Conservation (phyloP, 1,139 yeast species). For the Taphrina confusa region DNA sequence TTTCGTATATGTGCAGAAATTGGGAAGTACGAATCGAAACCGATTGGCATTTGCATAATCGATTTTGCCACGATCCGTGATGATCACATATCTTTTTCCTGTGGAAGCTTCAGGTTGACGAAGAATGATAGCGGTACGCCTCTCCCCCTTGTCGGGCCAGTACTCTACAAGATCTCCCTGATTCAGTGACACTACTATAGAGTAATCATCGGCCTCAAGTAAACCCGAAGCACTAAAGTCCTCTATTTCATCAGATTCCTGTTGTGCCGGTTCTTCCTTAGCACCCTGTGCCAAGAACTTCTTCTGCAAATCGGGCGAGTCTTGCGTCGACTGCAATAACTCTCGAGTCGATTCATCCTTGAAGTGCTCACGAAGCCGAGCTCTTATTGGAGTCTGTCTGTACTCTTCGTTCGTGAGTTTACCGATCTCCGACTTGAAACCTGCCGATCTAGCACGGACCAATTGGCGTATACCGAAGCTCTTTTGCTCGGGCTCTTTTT, state of each 20-base stretch:
- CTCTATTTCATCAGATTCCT: not conserved
- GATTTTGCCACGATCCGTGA: conserved; percentile 20
- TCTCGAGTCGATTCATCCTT: not conserved
- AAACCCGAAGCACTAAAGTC: conserved; percentile 8
- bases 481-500: not conserved
- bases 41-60: conserved; percentile 22
- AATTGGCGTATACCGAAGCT: conserved; percentile 9
- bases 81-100: conserved; percentile 7
- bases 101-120: not conserved
- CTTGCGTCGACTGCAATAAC: not conserved
- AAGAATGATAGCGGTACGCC: conserved; percentile 14
- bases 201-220: not conserved
- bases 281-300: not conserved
- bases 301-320: conserved; percentile 7
- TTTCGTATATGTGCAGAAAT: not conserved
- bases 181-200: not conserved
- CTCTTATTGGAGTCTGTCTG: not conserved
- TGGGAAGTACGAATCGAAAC: conserved; percentile 25
- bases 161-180: conserved; percentile 32
- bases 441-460: conserved; percentile 5
- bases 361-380: not conserved
- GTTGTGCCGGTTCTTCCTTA: not conserved
- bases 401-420: conserved; percentile 9
- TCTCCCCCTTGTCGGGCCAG: conserved; percentile 25
- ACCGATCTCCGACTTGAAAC: conserved; percentile 1